These are phyloP conservation scores for Sparassis latifolia DNA, from an alignment of 1,284 basidiomycete species.

Conservation along the genomic window DNA sequence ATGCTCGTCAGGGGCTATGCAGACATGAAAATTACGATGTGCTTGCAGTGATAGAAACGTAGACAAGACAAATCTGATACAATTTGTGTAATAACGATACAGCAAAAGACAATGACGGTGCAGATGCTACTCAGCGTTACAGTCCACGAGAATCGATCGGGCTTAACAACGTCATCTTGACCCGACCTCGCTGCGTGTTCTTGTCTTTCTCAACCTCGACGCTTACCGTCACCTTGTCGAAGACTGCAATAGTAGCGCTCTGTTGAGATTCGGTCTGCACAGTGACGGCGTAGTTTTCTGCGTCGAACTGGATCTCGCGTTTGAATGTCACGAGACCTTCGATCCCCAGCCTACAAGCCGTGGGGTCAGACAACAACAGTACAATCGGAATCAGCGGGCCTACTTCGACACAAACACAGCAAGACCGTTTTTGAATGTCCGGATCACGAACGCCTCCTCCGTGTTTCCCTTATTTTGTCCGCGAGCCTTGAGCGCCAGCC, in stretches of 20 bases:
- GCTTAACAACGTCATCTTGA: conserved; percentile 81
- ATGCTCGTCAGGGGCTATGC: no score
- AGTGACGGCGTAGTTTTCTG: conserved; percentile 84
- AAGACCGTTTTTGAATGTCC: conserved; percentile 91
- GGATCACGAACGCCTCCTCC: conserved; percentile 93
- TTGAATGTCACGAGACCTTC: conserved; percentile 94
- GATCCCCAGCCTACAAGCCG: conserved; percentile 68
- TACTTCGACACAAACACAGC: conserved; percentile 94
- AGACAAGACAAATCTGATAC: no score
- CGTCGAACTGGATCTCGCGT: conserved; percentile 82
- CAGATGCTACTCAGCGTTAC: conserved; percentile 17
- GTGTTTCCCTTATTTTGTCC: conserved; percentile 46
- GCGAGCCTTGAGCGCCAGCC: conserved; percentile 79
- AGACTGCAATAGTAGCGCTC: conserved; percentile 72
- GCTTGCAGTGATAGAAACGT: no score
- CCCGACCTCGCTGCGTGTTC: conserved; percentile 89
- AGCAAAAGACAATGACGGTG: no score
- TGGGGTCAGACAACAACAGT: background rate
- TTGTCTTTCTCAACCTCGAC: conserved; percentile 93
- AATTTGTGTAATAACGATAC: no score
- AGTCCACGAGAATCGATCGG: conserved; percentile 55
- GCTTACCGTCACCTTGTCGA: conserved; percentile 88
- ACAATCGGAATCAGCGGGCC: conserved; percentile 24
- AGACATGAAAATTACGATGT: no score
- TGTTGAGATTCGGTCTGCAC: conserved; percentile 46